Evolutionary conservation across 768 basidiomycete species (phyloP), one percentile per base, ranked within the genome.

Genomic region (Rhodotorula paludigena): DNA sequence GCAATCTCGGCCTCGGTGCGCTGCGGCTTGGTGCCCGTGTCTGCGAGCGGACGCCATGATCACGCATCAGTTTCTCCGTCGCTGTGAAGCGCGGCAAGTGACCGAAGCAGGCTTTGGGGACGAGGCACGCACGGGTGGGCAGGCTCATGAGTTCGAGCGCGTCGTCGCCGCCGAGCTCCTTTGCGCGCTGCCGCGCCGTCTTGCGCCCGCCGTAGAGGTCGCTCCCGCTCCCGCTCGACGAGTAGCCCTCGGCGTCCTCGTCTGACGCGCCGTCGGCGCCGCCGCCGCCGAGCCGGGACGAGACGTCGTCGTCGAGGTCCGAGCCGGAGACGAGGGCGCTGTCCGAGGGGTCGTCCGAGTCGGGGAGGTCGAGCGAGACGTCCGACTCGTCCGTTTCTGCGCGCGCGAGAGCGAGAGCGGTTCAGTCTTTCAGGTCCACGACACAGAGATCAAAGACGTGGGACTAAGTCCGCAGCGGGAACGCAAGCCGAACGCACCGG

Each of bases 1-100:
- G 88, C 88, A 7, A 89, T 80, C 77, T 90, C 89, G 4, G 84
- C 82, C 66, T 87, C 87, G 14, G 85, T 89, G 36, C 45, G 23
- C 4, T 36, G 28, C 1, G 52, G 38, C 36, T 42, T 15, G 23
- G 14, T 23, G 20, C 18, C 8, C 36, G 23, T n/a, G 11, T 10
- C 38, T 9, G 32, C 8, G 20, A 15, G 39, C 23, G 23, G 38
- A 5, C n/a, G n/a, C n/a, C n/a, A n/a, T n/a, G n/a, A n/a, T n/a
- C n/a, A n/a, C n/a, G n/a, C n/a, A n/a, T n/a, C n/a, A n/a, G n/a
- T n/a, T n/a, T n/a, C n/a, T n/a, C n/a, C n/a, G n/a, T n/a, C n/a
- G n/a, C n/a, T n/a, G n/a, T n/a, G n/a, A n/a, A n/a, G n/a, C n/a
- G n/a, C n/a, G n/a, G n/a, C n/a, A n/a, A n/a, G n/a, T n/a, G n/a